These are phyloP conservation scores for Diaporthe citri DNA, from an alignment of 2,329 filamentous ascomycete species.

Conservation along the genomic window DNA sequence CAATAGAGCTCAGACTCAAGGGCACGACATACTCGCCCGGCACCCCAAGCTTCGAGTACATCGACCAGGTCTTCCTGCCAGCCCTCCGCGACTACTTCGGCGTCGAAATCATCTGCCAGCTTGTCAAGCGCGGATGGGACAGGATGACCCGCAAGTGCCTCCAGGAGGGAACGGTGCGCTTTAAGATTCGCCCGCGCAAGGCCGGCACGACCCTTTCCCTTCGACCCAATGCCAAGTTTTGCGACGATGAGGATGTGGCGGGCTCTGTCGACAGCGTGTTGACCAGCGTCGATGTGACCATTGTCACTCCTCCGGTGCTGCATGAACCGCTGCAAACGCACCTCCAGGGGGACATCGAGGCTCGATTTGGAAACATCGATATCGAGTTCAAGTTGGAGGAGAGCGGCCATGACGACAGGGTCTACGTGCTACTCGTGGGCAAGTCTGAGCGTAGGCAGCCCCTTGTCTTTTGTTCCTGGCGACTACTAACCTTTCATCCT, in stretches of 20 bases:
- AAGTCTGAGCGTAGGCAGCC: conserved; percentile 52
- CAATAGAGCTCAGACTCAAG: conserved; percentile 64
- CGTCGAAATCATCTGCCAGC: conserved; percentile 58
- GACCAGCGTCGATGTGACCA: conserved; percentile 61
- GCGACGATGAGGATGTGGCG: conserved; percentile 39
- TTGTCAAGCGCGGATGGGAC: conserved; percentile 65
- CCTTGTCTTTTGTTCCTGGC: neutral
- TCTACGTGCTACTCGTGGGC: conserved; percentile 70
- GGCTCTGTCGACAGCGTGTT: conserved; percentile 49
- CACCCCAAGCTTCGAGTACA: conserved; percentile 70
- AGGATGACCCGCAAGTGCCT: conserved; percentile 48
- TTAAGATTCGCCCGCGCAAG: conserved; percentile 58
- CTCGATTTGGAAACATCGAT: conserved; percentile 58
- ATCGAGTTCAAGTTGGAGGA: conserved; percentile 64
- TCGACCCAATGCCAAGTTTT: conserved; percentile 42
- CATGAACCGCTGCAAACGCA: conserved; percentile 56
- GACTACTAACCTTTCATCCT: neutral
- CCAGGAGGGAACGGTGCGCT: conserved; percentile 57
- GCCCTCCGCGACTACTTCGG: conserved; percentile 64
- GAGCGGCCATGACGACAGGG: conserved; percentile 62
- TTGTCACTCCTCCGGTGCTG: conserved; percentile 62
- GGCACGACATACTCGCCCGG: conserved; percentile 72
- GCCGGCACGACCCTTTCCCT: conserved; percentile 53
- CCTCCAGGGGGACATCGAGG: conserved; percentile 55
- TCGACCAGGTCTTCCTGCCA: conserved; percentile 72